Evolutionary conservation across 75 land plant species (phyloP), one percentile per base, ranked within the genome.

Genomic region (Cryptomeria japonica): DNA sequence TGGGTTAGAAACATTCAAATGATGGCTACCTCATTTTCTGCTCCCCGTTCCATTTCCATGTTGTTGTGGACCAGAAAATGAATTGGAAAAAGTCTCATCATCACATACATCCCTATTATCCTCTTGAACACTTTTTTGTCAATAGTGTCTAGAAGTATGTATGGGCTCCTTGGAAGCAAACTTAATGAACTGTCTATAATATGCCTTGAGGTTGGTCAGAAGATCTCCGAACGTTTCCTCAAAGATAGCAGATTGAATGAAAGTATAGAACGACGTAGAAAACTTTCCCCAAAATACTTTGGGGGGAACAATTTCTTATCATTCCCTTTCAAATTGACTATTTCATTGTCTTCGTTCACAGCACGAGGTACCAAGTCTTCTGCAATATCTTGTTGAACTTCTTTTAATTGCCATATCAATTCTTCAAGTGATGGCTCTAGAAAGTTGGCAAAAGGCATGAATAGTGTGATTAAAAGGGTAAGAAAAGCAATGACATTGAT

Each of bases 211-310:
- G 91, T 93, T 92, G 44, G 94, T 91, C 86, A 95, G 90, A 88
- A 96, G 95, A 88, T 95, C n/a, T n/a, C n/a, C n/a, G n/a, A n/a
- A n/a, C n/a, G n/a, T n/a, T n/a, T n/a, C 99, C 97, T 98, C 99
- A 93, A 97, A 97, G 95, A 90, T 46, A 96, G 90, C 39, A 89
- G 53, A 88, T 95, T 97, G 88, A 97, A 98, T 19, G 99, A 88
- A 86, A 98, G 94, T 77, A 95, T 88, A 77, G 99, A 98, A 44
- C 96, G 92, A 2, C 99, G 94, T n/a, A 98, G 87, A 90, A 94
- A 97, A n/a, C n/a, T 75, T 93, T 89, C 15, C 99, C 99, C 49
- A 96, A 82, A 64, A 88, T 87, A 86, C 99, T 97, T 77, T 87
- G n/a, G 92, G 16, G 95, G 93, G 42, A 97, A 95, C 91, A 98